These are phyloP conservation scores for Iris pallida DNA, from an alignment of 116 monocot species.

Conservation along the genomic window DNA sequence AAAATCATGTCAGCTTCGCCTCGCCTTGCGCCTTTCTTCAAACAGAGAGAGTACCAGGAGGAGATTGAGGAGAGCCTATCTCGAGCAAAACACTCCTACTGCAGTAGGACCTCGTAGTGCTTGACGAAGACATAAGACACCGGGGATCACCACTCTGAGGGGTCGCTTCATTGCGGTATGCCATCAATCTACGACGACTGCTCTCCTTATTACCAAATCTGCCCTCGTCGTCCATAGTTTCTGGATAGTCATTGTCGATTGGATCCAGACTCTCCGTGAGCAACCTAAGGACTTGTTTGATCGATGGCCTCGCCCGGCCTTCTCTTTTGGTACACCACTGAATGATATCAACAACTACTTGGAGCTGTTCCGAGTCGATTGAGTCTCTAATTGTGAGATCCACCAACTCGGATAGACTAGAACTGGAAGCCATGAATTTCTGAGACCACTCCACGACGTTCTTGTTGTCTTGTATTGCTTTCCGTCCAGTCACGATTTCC, in stretches of 20 bases:
- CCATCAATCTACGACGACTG: constrained; percentile 14
- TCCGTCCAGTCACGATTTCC: constrained; percentile 62
- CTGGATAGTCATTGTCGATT: constrained; percentile 23
- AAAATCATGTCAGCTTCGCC: no score
- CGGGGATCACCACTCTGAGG: constrained; percentile 51
- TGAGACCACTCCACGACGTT: constrained; percentile 70
- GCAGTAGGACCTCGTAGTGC: constrained; percentile 84
- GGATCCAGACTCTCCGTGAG: constrained; percentile 63
- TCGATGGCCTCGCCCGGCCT: constrained; percentile 66
- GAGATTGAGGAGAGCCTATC: constrained; percentile 70
- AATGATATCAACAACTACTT: constrained; percentile 42
- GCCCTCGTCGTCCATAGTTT: constrained; percentile 24
- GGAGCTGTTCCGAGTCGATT: constrained; percentile 59
- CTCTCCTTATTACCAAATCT: constrained; percentile 9
- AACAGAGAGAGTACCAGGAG: constrained; percentile 27
- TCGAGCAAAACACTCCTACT: constrained; percentile 79
- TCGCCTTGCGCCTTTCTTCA: constrained; percentile 6
- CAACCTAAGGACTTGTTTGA: constrained; percentile 72
- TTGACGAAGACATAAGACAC: constrained; percentile 72
- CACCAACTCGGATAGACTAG: constrained; percentile 48
- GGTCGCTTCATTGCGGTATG: constrained; percentile 19
- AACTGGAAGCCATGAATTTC: constrained; percentile 32
- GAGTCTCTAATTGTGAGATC: constrained; percentile 44
- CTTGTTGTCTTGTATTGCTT: constrained; percentile 55
- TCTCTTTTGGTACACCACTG: constrained; percentile 79